phyloP scores from a whole-genome alignment of 257 asterid species.

The Nicotiana benthamiana region DNA sequence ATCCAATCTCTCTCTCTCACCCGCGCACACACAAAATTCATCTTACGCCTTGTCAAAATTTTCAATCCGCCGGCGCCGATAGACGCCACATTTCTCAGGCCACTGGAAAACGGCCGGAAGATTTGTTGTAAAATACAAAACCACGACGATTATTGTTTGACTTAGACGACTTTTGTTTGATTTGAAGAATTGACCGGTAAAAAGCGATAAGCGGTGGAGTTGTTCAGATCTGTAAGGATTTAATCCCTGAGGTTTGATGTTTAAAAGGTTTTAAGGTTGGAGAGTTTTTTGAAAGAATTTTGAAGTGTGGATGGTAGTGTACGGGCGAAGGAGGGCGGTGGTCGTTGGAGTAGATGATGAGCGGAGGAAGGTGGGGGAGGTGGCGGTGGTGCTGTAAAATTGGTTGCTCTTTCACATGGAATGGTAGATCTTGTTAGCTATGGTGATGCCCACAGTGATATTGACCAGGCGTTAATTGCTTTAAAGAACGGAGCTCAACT shows the following conservation, averaged over 20 bases:
- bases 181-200: conserved; percentile 2
- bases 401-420: conserved; percentile 73
- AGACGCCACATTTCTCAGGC: neutral
- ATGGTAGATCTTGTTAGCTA: conserved; percentile 97
- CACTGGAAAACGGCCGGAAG: neutral
- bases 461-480: conserved; percentile 78
- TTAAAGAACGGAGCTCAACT: conserved; percentile 86
- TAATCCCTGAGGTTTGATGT: conserved; percentile 10
- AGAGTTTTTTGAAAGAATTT: conserved; percentile 23
- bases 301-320: conserved; percentile 55
- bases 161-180: conserved; percentile 4
- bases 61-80: conserved; percentile 11
- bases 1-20: too few relatives aligned
- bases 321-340: conserved; percentile 43
- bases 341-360: conserved; percentile 66
- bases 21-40: too few relatives aligned
- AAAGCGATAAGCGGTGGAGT: conserved; percentile 6
- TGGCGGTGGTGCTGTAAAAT: conserved; percentile 67
- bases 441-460: conserved; percentile 75
- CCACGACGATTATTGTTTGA: neutral
- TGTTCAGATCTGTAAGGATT: conserved; percentile 23
- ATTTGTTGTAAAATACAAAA: neutral
- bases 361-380: conserved; percentile 65
- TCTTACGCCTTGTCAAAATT: neutral
- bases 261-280: conserved; percentile 13